phyloP scores from a whole-genome alignment of 169 alveolate genomes.

The Eimeria mitis region DNA sequence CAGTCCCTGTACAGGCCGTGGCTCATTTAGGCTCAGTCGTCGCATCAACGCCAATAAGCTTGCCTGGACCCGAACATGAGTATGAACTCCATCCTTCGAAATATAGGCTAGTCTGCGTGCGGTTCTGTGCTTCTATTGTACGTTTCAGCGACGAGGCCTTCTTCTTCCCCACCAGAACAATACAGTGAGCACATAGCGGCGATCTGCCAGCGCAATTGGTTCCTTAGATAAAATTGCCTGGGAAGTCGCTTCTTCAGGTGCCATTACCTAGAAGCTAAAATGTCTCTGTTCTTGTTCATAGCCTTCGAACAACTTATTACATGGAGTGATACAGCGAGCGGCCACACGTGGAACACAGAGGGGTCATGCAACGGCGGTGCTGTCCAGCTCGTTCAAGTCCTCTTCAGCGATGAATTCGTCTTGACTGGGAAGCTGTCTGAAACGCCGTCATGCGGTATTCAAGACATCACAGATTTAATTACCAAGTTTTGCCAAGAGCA shows the following conservation, averaged over 20 bases:
- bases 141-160: background rate
- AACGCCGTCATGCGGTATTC: slow-evolving; percentile 40
- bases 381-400: slow-evolving; percentile 57
- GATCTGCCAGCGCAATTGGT: background rate
- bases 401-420: slow-evolving; percentile 48
- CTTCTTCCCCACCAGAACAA: slow-evolving; percentile 4
- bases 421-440: slow-evolving; percentile 17
- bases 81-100: background rate
- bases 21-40: background rate
- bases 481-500: background rate
- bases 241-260: background rate
- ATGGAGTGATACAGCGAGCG: slow-evolving; percentile 26
- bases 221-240: background rate
- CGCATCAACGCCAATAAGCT: background rate
- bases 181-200: slow-evolving; percentile 17
- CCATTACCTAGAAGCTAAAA: background rate
- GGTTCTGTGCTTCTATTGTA: slow-evolving; percentile 1
- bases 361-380: slow-evolving; percentile 32
- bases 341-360: slow-evolving; percentile 45
- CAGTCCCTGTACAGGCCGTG: background rate
- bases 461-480: slow-evolving; percentile 31
- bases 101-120: background rate
- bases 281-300: background rate
- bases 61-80: background rate
- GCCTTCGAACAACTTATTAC: slow-evolving; percentile 11